These are phyloP conservation scores for Entoloma clypeatum DNA, from an alignment of 1,284 basidiomycete species.

Conservation along the genomic window DNA sequence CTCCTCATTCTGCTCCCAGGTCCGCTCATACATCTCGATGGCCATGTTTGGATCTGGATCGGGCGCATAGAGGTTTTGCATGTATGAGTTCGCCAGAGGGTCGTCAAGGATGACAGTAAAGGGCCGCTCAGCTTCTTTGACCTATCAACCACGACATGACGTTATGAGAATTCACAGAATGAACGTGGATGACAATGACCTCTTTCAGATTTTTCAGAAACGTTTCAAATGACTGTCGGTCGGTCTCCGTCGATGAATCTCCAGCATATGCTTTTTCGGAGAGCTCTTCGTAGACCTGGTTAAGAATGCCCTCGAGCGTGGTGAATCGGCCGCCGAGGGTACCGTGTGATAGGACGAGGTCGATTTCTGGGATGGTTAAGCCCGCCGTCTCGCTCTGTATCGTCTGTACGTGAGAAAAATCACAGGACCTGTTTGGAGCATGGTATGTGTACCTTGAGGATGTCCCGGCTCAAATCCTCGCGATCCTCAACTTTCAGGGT, in stretches of 20 bases:
- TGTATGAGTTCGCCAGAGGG: constrained; percentile 91
- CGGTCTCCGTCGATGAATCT: constrained; percentile 55
- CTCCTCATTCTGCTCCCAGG: constrained; percentile 92
- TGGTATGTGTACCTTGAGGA: constrained; percentile 70
- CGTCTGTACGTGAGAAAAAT: not conserved
- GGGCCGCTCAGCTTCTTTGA: constrained; percentile 71
- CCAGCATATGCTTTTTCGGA: constrained; percentile 87
- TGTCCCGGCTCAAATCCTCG: constrained; percentile 92
- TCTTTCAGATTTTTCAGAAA: constrained; percentile 83
- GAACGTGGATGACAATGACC: constrained; percentile 26
- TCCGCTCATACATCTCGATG: constrained; percentile 80
- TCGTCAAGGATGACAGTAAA: constrained; percentile 97
- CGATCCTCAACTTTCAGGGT: constrained; percentile 88
- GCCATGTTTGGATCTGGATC: constrained; percentile 91
- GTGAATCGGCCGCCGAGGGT: constrained; percentile 99
- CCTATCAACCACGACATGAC: constrained; percentile 35
- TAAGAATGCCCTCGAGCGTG: constrained; percentile 92
- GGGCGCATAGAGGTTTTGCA: constrained; percentile 93
- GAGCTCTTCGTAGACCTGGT: constrained; percentile 95
- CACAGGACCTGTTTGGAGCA: not conserved
- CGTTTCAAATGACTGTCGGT: constrained; percentile 57
- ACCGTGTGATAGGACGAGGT: constrained; percentile 87
- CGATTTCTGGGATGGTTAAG: constrained; percentile 91
- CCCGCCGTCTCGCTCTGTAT: constrained; percentile 87
- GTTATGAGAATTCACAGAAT: not conserved